Evolutionary conservation across 129 eudicot genomes (phyloP).

Genomic region (Chrysanthemum makinoi): DNA sequence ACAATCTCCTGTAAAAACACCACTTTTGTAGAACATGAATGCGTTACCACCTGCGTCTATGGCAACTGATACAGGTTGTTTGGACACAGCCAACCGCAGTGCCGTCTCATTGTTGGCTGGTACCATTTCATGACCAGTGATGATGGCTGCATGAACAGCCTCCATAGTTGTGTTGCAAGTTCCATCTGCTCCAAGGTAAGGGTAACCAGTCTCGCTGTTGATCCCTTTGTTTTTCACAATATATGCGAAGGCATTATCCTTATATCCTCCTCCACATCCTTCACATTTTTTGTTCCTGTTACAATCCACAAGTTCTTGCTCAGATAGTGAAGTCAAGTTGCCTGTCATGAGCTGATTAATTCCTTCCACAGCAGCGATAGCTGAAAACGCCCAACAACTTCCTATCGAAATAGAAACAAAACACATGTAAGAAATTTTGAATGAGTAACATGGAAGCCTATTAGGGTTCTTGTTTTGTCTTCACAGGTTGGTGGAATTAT

Average conservation of each 20-base stretch:
- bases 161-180: conserved; percentile 30
- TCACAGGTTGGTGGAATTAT: neutral
- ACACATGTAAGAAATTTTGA: neutral
- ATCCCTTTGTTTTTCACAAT: conserved; percentile 43
- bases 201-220: conserved; percentile 40
- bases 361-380: conserved; percentile 54
- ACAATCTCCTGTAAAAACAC: conserved; percentile 42
- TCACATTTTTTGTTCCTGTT: conserved; percentile 29
- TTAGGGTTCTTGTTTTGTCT: neutral
- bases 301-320: conserved; percentile 56
- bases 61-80: conserved; percentile 27
- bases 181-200: conserved; percentile 39
- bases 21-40: conserved; percentile 22
- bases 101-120: conserved; percentile 32
- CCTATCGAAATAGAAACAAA: conserved; percentile 14
- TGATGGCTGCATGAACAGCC: conserved; percentile 10
- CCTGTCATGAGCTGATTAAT: conserved; percentile 41
- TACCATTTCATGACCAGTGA: conserved; percentile 28
- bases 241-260: conserved; percentile 42
- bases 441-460: neutral
- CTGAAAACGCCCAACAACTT: conserved; percentile 56
- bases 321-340: conserved; percentile 46
- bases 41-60: conserved; percentile 11
- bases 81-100: conserved; percentile 27
- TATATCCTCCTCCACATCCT: conserved; percentile 50